Evolutionary conservation across 805 yeast species (phyloP).

Genomic region (Blastobotrys chiropterorum): DNA sequence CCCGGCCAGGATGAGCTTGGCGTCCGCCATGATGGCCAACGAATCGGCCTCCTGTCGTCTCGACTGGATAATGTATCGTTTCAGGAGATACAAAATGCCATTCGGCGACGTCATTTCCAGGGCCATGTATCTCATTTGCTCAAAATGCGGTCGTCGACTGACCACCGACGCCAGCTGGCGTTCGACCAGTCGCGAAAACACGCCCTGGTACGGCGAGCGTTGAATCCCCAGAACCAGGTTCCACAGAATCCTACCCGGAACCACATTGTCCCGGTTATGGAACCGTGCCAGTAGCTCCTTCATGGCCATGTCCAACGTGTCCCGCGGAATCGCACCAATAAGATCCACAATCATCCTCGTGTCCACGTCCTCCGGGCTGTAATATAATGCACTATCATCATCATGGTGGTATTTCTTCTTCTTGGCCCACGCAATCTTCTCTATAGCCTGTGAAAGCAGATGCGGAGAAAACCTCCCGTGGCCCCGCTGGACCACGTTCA

Average conservation of each 20-base stretch:
- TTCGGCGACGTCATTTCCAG: slow-evolving; percentile 16
- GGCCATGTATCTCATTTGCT: slow-evolving; percentile 29
- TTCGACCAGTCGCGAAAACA: slow-evolving; percentile 7
- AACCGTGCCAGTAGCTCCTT: background rate
- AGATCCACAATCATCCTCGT: slow-evolving; percentile 11
- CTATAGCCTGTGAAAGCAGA: slow-evolving; percentile 21
- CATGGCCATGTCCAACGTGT: slow-evolving; percentile 8
- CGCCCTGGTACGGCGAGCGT: background rate
- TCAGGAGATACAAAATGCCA: slow-evolving; percentile 18
- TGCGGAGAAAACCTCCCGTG: slow-evolving; percentile 5
- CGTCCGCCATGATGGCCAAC: slow-evolving; percentile 21
- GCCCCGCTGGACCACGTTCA: slow-evolving; percentile 15
- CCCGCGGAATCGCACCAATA: slow-evolving; percentile 4
- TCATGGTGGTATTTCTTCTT: slow-evolving; percentile 2
- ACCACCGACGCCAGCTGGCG: slow-evolving; percentile 12
- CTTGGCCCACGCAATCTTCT: slow-evolving; percentile 24
- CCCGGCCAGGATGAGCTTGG: slow-evolving; percentile 25
- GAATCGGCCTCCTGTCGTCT: slow-evolving; percentile 2
- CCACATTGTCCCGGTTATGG: slow-evolving; percentile 3
- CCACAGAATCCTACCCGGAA: slow-evolving; percentile 26
- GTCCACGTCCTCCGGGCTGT: slow-evolving; percentile 10
- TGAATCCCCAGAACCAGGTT: slow-evolving; percentile 19
- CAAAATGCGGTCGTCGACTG: slow-evolving; percentile 25
- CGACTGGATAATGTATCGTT: slow-evolving; percentile 11
- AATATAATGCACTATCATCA: slow-evolving; percentile 7